Percentiles rank a stretch among this genome's conserved stretches.
Conservation (phyloP, 768 basidiomycete genomes). For the Lactifluus hygrophoroides region DNA sequence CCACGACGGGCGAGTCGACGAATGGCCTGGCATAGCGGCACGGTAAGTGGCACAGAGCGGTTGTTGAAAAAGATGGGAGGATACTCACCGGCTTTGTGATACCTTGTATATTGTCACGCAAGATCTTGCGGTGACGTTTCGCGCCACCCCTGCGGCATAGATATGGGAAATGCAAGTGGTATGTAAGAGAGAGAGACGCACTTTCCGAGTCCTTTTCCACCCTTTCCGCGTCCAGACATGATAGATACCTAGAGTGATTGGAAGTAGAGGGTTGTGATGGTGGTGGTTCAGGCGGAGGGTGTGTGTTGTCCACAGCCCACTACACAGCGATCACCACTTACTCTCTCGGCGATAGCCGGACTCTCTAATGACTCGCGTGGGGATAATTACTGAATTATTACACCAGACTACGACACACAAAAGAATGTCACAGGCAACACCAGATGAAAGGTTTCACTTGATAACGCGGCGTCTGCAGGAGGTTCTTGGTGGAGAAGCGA, state of each 20-base stretch:
- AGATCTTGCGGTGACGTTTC: conserved; percentile 40
- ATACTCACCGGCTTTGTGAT: conserved; percentile 36
- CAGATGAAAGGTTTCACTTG: conserved; percentile 55
- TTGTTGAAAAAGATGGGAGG: conserved; percentile 5
- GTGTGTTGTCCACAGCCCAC: not conserved
- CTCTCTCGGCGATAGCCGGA: conserved; percentile 8
- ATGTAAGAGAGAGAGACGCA: not conserved
- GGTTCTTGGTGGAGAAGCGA: conserved; percentile 74
- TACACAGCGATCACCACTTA: no score
- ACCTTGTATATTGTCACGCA: conserved; percentile 43
- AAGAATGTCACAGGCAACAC: conserved; percentile 5
- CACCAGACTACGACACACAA: not conserved
- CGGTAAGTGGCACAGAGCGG: not conserved
- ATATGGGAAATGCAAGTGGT: not conserved
- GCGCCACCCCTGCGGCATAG: conserved; percentile 28
- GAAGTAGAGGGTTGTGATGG: no score
- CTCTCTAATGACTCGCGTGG: not conserved
- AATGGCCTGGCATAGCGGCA: conserved; percentile 29
- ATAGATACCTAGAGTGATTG: not conserved
- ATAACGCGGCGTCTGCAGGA: conserved; percentile 85
- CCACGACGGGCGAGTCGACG: conserved; percentile 54
- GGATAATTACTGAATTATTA: no score
- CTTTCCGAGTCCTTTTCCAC: conserved; percentile 42
- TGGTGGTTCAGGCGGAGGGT: not conserved
- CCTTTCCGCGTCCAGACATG: conserved; percentile 44